Base-by-base conservation (phyloP, 2,329 filamentous ascomycete genomes). In the Aspergillus quadricinctus region DNA sequence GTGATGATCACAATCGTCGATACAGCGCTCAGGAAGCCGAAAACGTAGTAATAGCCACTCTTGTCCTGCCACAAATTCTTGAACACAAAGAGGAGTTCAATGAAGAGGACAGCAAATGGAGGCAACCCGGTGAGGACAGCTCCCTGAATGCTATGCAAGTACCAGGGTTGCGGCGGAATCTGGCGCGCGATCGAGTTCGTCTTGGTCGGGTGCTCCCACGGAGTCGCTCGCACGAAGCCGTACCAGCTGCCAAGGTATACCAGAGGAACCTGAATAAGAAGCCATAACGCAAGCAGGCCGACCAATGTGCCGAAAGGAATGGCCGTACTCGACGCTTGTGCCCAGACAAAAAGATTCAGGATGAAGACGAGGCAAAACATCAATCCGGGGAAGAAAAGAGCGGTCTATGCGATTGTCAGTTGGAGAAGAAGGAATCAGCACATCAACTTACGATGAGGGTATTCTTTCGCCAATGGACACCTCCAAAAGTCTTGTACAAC, bases 21-120 rank as follows among this genome's bases (percentile, higher is more conserved):
- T 9, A 94, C 88, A 17, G 91, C 85, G 7, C 87, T 86, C 61
- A 94, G 75, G 77, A 93, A 96, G 10, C 91, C 91, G 69, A 94
- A 96, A 23, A 95, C 87, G 73, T 96, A 96, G 75, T 96, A 96
- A 73, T 92, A 95, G 6, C 89, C 90, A 67, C 86, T 91, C 78
- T 95, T 95, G 74, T 95, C 91, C 72, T 92, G 88, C 89, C 90
- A 94, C 35, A 95, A 73, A 50, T 88, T 92, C 75, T 91, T 89
- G 75, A 95, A 94, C 50, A 94, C 87, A 70, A 92, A 94, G 45
- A 93, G 80, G 14, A 95, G 81, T 75, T 95, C 90, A 67, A 95
- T 90, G 72, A 93, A 94, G 64, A 95, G 87, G 55, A 95, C 90
- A 2, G 89, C 89, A 69, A 96, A 96, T 0, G 91, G 90, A 7